A percentile compares a stretch with the other conserved stretches of the same genome.
Evolutionary conservation across 164 flowering plant genomes (phyloP).

Genomic region (Liriodendron chinense): DNA sequence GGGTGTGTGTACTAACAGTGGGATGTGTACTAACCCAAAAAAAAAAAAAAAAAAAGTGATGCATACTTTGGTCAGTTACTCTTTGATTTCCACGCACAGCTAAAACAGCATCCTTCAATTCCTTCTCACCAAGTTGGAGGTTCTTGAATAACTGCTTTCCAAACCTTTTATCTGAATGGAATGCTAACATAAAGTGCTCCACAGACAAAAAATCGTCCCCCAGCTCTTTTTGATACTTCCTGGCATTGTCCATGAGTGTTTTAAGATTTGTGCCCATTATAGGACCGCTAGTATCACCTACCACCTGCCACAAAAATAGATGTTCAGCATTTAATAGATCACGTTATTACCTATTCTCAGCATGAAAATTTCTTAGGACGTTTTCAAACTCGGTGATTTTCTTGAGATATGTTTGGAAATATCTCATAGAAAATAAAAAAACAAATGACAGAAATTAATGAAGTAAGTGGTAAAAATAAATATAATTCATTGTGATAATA

Average conservation of each 20-base stretch:
- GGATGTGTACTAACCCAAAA: too few species aligned
- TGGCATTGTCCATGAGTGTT: slow-evolving; percentile 61
- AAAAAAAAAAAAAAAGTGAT: not conserved
- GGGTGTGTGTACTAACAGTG: too few species aligned
- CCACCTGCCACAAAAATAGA: slow-evolving; percentile 46
- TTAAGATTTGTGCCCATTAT: slow-evolving; percentile 58
- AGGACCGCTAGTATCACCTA: slow-evolving; percentile 76
- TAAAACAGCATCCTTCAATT: slow-evolving; percentile 74
- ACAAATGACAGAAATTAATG: too few species aligned
- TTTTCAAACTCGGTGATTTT: too few species aligned
- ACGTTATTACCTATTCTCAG: not conserved
- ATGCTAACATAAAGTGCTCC: slow-evolving; percentile 81
- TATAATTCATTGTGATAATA: too few species aligned
- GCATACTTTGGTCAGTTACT: slow-evolving; percentile 91
- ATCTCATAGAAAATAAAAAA: too few species aligned
- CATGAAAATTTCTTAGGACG: too few species aligned
- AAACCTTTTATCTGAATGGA: slow-evolving; percentile 73
- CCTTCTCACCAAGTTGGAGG: slow-evolving; percentile 69
- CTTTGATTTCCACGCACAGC: slow-evolving; percentile 88
- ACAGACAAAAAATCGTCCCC: slow-evolving; percentile 86
- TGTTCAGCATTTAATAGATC: not conserved
- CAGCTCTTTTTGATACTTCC: slow-evolving; percentile 66
- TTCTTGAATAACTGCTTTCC: slow-evolving; percentile 73
- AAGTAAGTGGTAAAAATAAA: too few species aligned
- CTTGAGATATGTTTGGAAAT: too few species aligned